Base-by-base conservation (phyloP, 164 flowering plant species). In the Pachysandra terminalis region DNA sequence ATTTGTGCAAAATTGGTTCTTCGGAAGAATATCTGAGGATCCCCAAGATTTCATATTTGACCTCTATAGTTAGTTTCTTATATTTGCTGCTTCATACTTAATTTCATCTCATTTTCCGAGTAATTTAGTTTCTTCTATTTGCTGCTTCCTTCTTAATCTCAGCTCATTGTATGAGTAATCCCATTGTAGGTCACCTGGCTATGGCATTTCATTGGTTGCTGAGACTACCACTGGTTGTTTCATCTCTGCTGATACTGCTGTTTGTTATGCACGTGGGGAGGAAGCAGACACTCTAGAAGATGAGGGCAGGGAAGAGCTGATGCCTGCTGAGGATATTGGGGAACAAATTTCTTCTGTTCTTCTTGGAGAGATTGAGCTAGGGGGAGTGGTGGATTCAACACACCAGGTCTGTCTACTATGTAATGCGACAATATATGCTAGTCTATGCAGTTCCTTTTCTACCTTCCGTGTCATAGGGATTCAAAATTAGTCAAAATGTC, bases 321-420 rank as follows among this genome's bases (percentile, higher is more conserved):
- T 54, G 51, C 84, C 89, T 40, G 86, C 99, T 1, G 96, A 79
- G 37, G 92, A 89, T 5, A 75, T 87, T 61, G 96, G 97, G 27
- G 85, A 75, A 78, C 84, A 87, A 74, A 80, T 85, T 72, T 97
- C 98, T 64, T 85, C 90, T 15, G 57, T 71, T 69, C 81, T 95
- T 19, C 89, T 95, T 56, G 84, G 78, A 71, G 98, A 95, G 81
- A 81, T 95, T 56, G 89, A 86, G 73, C 89, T 86, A 77, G 97
- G 97, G 10, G 97, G 99, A 41, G 96, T 95, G 0, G 97, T 95
- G 7, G 98, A 92, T 81, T 92, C 98, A 19, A 86, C 89, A 24
- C 98, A 92, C 75, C 98, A 92, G 97, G 98, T 91, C 26, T 59
- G 85, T 68, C 40, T 63, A 59, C 37, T 32, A 32, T 32, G n/a